Percentiles rank a stretch among this genome's conserved stretches.
These are phyloP conservation scores for Myxozyma mucilagina DNA, from an alignment of 805 yeast species.

Conservation along the genomic window DNA sequence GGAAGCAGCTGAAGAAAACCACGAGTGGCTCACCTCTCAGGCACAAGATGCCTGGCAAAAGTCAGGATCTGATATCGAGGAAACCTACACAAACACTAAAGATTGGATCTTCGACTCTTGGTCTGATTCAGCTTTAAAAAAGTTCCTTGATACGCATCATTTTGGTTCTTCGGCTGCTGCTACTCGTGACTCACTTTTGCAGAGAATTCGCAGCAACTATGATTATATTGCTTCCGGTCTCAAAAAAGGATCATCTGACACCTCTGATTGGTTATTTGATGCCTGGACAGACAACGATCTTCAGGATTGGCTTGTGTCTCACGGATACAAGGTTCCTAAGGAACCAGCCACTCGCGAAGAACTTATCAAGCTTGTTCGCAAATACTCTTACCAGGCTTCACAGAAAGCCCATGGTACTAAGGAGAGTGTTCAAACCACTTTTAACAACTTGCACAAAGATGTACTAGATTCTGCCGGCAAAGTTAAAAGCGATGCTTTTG, in stretches of 20 bases:
- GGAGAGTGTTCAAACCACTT: slow-evolving; percentile 21
- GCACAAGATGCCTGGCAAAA: slow-evolving; percentile 14
- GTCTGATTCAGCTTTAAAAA: slow-evolving; percentile 24
- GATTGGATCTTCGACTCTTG: slow-evolving; percentile 25
- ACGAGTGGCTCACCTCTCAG: slow-evolving; percentile 25
- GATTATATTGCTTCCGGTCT: slow-evolving; percentile 19
- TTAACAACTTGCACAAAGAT: slow-evolving; percentile 38
- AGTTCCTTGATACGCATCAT: slow-evolving; percentile 20
- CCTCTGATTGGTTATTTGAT: slow-evolving; percentile 32
- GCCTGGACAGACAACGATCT: slow-evolving; percentile 34
- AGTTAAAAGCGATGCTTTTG: slow-evolving; percentile 43
- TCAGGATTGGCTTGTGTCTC: slow-evolving; percentile 24
- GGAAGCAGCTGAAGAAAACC: slow-evolving; percentile 13
- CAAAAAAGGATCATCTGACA: neutral
- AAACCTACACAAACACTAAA: slow-evolving; percentile 9
- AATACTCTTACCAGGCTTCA: slow-evolving; percentile 21
- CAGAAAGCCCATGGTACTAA: slow-evolving; percentile 1
- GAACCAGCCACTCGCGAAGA: slow-evolving; percentile 19
- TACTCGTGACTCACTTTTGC: slow-evolving; percentile 17
- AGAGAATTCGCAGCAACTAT: slow-evolving; percentile 24
- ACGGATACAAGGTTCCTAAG: slow-evolving; percentile 28
- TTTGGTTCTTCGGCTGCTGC: slow-evolving; percentile 11
- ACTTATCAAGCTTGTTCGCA: slow-evolving; percentile 12
- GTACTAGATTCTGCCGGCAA: slow-evolving; percentile 43
- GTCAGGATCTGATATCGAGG: slow-evolving; percentile 11